phyloP scores from a whole-genome alignment of 345 rosid genomes.

The Sonneratia caseolaris region DNA sequence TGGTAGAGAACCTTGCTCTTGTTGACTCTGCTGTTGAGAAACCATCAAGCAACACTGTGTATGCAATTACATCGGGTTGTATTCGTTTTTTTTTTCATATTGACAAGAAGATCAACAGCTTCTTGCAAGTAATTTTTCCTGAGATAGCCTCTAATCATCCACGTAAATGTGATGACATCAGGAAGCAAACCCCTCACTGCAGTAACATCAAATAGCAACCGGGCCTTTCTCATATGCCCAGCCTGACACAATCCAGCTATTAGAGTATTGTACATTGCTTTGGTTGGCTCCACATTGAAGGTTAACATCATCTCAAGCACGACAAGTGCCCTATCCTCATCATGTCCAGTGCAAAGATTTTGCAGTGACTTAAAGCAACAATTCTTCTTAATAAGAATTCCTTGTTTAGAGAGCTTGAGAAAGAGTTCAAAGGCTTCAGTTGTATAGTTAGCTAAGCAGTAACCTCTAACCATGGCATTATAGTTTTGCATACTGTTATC shows the following conservation, averaged over 20 bases:
- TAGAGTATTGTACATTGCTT: conserved; percentile 35
- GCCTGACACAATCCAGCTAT: conserved; percentile 34
- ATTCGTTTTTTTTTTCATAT: conserved; percentile 56
- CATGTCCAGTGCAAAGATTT: conserved; percentile 37
- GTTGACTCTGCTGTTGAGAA: conserved; percentile 18
- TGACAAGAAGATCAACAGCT: conserved; percentile 33
- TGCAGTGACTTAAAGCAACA: conserved; percentile 40
- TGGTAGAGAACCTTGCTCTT: conserved; percentile 8
- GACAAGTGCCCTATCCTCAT: conserved; percentile 22
- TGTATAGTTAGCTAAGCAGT: conserved; percentile 32
- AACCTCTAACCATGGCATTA: conserved; percentile 55
- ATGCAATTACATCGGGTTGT: conserved; percentile 47
- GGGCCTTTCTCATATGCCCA: conserved; percentile 34
- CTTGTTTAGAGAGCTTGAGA: conserved; percentile 19
- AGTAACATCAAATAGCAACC: conserved; percentile 25
- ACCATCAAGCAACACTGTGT: conserved; percentile 51
- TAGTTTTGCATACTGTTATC: conserved; percentile 31
- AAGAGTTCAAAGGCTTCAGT: conserved; percentile 36
- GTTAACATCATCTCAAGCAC: conserved; percentile 33
- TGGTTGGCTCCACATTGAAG: conserved; percentile 30
- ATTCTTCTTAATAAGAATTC: conserved; percentile 22
- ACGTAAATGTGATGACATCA: conserved; percentile 44
- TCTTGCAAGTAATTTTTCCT: conserved; percentile 28
- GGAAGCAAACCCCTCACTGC: conserved; percentile 30
- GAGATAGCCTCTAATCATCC: conserved; percentile 58